These are phyloP conservation scores for Trichomonascus vanleenenianus DNA, from an alignment of 805 yeast genomes.

Conservation along the genomic window DNA sequence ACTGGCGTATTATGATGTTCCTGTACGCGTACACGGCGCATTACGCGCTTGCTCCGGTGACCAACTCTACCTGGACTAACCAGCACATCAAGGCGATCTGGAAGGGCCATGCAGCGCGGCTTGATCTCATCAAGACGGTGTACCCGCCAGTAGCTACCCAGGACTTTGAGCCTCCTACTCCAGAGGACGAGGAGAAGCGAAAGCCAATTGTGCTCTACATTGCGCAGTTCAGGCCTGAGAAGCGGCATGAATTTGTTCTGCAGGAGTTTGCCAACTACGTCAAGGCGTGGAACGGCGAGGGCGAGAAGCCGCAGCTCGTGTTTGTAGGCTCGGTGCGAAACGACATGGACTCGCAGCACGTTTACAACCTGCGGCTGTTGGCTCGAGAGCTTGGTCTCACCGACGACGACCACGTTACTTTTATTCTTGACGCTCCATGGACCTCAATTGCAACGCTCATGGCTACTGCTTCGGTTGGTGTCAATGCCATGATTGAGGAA, in stretches of 20 bases:
- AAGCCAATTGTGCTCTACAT: conserved; percentile 42
- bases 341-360: conserved; percentile 52
- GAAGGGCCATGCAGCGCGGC: conserved; percentile 25
- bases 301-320: conserved; percentile 46
- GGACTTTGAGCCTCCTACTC: conserved; percentile 28
- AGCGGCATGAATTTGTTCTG: conserved; percentile 71
- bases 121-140: conserved; percentile 38
- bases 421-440: conserved; percentile 70
- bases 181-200: conserved; percentile 20
- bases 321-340: conserved; percentile 83
- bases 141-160: conserved; percentile 91
- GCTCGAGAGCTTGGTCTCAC: conserved; percentile 40
- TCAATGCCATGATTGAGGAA: conserved; percentile 99
- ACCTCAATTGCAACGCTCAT: conserved; percentile 49
- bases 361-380: conserved; percentile 39
- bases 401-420: conserved; percentile 35
- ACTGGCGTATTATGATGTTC: conserved; percentile 65
- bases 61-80: conserved; percentile 90
- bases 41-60: conserved; percentile 54
- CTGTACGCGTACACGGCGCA: conserved; percentile 56
- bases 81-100: conserved; percentile 65
- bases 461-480: conserved; percentile 56
- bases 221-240: conserved; percentile 95
- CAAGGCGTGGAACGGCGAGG: conserved; percentile 13
- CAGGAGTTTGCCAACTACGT: conserved; percentile 54